Conservation (phyloP, 1,284 basidiomycete species). For the Rhodotorula sp. region DNA sequence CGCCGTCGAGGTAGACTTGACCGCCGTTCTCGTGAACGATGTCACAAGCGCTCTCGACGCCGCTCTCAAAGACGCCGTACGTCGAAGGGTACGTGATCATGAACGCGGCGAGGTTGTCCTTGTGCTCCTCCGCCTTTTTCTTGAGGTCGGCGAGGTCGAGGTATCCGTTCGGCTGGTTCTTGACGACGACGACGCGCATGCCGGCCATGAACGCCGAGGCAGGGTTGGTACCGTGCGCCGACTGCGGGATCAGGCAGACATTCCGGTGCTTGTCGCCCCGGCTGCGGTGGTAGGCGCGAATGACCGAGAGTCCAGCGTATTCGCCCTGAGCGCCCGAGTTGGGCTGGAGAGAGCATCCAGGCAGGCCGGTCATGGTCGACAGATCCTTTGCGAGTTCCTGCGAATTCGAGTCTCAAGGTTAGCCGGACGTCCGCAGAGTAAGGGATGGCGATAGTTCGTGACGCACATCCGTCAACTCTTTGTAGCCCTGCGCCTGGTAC, state of each 20-base stretch:
- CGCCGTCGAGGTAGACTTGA: constrained; percentile 93
- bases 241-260: constrained; percentile 90
- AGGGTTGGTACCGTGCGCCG: constrained; percentile 94
- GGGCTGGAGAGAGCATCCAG: constrained; percentile 90
- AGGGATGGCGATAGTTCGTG: not conserved
- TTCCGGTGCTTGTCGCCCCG: constrained; percentile 81
- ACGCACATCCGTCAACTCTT: constrained; percentile 70
- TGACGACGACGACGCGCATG: constrained; percentile 91
- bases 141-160: constrained; percentile 84
- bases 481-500: constrained; percentile 88
- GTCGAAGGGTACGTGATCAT: constrained; percentile 83
- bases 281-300: constrained; percentile 89
- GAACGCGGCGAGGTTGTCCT: constrained; percentile 87
- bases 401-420: not conserved
- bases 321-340: constrained; percentile 97
- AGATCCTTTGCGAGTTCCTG: constrained; percentile 88
- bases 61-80: constrained; percentile 94
- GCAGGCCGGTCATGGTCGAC: constrained; percentile 92
- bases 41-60: constrained; percentile 77
- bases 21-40: constrained; percentile 94
- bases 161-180: constrained; percentile 81
- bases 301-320: constrained; percentile 89
- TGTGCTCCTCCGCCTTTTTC: constrained; percentile 85
- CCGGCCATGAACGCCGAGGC: constrained; percentile 97
- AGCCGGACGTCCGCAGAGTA: not conserved